phyloP scores from a whole-genome alignment of 202 grass and related monocot genomes.

The Schoenoplectus triqueter region DNA sequence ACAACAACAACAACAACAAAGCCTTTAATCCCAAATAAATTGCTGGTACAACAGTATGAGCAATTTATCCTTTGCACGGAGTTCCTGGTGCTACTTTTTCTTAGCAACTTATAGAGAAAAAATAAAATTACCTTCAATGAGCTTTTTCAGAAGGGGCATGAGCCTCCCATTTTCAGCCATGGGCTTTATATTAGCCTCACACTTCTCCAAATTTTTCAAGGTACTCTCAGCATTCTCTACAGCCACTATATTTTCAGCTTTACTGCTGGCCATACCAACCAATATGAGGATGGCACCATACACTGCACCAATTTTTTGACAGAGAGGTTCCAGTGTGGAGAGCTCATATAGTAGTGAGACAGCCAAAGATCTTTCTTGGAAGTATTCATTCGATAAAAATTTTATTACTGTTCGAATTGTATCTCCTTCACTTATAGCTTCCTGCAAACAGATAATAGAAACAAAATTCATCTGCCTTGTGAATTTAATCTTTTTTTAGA shows the following conservation, averaged over 20 bases:
- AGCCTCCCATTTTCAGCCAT: constrained; percentile 91
- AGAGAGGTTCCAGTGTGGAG: constrained; percentile 51
- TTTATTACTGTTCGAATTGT: constrained; percentile 79
- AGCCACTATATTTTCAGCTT: constrained; percentile 55
- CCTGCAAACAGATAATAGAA: constrained; percentile 40
- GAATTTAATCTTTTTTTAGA: constrained; percentile 12
- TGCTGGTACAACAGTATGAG: no score
- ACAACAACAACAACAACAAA: background rate
- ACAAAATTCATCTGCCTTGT: constrained; percentile 7
- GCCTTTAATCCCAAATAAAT: no score
- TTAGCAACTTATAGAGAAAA: background rate
- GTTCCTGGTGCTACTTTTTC: background rate
- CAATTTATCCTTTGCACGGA: background rate
- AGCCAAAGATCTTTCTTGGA: constrained; percentile 69
- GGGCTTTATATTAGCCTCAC: constrained; percentile 72
- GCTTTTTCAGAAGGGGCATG: constrained; percentile 65
- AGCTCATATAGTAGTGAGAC: constrained; percentile 71
- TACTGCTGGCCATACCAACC: constrained; percentile 81
- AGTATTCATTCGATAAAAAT: constrained; percentile 64
- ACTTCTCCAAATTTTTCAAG: constrained; percentile 67
- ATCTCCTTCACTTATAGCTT: constrained; percentile 64
- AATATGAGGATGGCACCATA: constrained; percentile 76
- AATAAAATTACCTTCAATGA: constrained; percentile 51
- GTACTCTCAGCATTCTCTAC: constrained; percentile 78
- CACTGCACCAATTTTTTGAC: constrained; percentile 62